Conservation (phyloP, 305 asterid genomes). For the Ilex paraguariensis region DNA sequence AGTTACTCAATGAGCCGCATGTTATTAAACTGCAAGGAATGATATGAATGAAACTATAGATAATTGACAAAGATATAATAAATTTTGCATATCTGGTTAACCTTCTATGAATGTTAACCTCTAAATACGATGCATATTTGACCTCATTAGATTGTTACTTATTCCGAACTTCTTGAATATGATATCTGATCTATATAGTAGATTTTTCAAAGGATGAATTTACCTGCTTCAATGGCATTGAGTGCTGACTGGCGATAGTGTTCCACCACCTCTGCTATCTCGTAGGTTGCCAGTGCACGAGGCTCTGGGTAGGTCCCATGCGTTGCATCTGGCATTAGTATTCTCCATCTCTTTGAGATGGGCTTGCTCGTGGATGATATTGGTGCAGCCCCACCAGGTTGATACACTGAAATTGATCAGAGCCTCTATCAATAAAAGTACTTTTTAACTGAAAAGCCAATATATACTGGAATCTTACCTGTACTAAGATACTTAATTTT, state of each 20-base stretch:
- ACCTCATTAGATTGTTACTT: no score
- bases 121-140: no score
- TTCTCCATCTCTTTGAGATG: conserved; percentile 88
- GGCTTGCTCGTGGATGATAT: conserved; percentile 77
- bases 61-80: not conserved
- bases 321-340: conserved; percentile 72
- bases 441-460: no score
- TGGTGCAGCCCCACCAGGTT: conserved; percentile 72
- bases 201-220: conserved; percentile 2
- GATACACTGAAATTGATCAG: conserved; percentile 48
- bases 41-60: no score
- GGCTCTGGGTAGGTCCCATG: conserved; percentile 67
- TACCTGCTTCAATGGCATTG: conserved; percentile 93
- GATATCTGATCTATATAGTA: no score
- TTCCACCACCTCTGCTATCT: conserved; percentile 55
- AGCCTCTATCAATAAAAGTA: not conserved
- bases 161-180: no score
- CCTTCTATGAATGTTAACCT: no score
- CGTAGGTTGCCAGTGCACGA: conserved; percentile 42
- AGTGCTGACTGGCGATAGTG: conserved; percentile 74
- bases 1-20: no score
- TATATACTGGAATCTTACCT: no score
- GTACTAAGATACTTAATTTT: no score
- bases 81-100: no score
- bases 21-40: no score